A percentile compares a stretch with the other conserved stretches of the same genome.
These are phyloP conservation scores for Globisporangium nunn DNA, from an alignment of 352 stramenopile genomes.

Conservation along the genomic window DNA sequence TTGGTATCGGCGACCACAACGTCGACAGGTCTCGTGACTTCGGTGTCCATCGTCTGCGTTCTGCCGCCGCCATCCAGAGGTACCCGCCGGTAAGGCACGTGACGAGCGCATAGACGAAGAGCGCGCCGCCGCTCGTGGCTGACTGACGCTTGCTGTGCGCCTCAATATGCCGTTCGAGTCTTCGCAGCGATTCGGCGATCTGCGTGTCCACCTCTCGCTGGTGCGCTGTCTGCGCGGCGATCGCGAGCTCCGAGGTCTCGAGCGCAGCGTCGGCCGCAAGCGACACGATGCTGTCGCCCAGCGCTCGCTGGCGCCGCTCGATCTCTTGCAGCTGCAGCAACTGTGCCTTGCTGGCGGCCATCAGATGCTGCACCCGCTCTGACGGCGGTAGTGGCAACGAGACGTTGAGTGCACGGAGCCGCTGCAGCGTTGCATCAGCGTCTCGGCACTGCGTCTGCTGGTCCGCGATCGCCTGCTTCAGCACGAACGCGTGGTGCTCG, in stretches of 20 bases:
- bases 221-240: background rate
- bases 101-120: constrained; percentile 34
- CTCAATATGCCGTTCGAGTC: constrained; percentile 7
- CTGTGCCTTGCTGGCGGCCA: constrained; percentile 5
- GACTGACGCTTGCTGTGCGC: constrained; percentile 6
- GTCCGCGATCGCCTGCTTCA: constrained; percentile 9
- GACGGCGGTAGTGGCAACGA: background rate
- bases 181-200: constrained; percentile 3
- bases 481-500: constrained; percentile 3
- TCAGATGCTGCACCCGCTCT: background rate
- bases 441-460: constrained; percentile 5
- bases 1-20: constrained; percentile 31
- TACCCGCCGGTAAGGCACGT: constrained; percentile 20
- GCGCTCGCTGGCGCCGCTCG: constrained; percentile 2
- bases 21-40: constrained; percentile 9
- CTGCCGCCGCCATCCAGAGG: constrained; percentile 17
- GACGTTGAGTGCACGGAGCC: constrained; percentile 11
- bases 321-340: constrained; percentile 11
- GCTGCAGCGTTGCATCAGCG: constrained; percentile 6
- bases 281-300: constrained; percentile 6
- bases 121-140: constrained; percentile 5
- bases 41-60: constrained; percentile 12
- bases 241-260: background rate
- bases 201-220: background rate
- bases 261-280: constrained; percentile 3